Evolutionary conservation across 257 asterid genomes (phyloP).

Genomic region (Datura wrightii): DNA sequence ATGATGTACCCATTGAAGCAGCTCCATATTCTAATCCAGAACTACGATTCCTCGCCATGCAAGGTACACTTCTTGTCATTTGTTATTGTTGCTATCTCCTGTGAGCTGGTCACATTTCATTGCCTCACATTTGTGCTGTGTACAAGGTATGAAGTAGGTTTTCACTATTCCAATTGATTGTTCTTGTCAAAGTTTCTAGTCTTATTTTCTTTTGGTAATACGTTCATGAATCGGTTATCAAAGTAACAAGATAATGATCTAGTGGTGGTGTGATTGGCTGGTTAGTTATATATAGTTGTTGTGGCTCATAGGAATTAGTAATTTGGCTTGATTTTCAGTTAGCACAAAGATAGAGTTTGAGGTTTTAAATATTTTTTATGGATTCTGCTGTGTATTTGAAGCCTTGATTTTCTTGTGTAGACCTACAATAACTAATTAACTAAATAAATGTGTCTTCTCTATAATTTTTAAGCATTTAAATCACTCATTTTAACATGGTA

Average conservation of each 20-base stretch:
- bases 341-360: not conserved
- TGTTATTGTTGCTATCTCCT: constrained; percentile 16
- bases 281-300: not conserved
- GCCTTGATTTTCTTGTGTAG: not conserved
- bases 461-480: not conserved
- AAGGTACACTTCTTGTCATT: constrained; percentile 52
- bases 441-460: not conserved
- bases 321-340: constrained; percentile 7
- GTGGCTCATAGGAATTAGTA: not conserved
- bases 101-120: constrained; percentile 16
- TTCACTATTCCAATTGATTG: not conserved
- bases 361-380: not conserved
- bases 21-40: constrained; percentile 63
- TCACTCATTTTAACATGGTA: not conserved
- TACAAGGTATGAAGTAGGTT: not conserved
- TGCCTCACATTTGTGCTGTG: not conserved
- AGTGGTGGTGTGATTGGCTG: constrained; percentile 17
- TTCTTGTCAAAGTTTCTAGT: not conserved
- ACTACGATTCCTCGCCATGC: constrained; percentile 71
- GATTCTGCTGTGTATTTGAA: constrained; percentile 1
- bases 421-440: not conserved
- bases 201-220: constrained; percentile 17
- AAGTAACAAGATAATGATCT: constrained; percentile 13
- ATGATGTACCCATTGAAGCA: constrained; percentile 49
- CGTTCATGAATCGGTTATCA: not conserved